Evolutionary conservation across 768 basidiomycete genomes (phyloP).

Genomic region (Suillus subaureus): DNA sequence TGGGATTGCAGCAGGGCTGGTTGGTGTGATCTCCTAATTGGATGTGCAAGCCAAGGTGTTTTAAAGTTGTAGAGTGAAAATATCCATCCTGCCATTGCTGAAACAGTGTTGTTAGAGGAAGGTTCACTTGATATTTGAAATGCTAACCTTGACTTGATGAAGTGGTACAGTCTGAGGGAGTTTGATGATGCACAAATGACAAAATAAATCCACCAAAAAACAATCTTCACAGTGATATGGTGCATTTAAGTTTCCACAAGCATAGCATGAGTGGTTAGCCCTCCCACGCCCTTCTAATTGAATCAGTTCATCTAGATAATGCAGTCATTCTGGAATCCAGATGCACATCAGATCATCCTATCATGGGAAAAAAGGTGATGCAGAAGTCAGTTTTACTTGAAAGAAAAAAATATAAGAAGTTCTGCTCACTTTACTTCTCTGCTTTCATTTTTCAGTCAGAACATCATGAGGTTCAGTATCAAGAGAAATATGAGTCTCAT

Average conservation of each 20-base stretch:
- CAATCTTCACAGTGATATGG: constrained; percentile 14
- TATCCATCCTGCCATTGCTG: constrained; percentile 22
- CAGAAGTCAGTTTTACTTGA: background rate
- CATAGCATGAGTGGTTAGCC: background rate
- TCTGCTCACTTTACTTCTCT: background rate
- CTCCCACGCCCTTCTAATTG: constrained; percentile 7
- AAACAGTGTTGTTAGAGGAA: background rate
- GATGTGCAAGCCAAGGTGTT: constrained; percentile 21
- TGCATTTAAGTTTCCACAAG: background rate
- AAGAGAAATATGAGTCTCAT: background rate
- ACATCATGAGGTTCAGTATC: background rate
- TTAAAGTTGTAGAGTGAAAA: constrained; percentile 17
- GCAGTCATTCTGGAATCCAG: background rate
- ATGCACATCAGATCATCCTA: background rate
- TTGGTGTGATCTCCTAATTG: constrained; percentile 23
- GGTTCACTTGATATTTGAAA: background rate
- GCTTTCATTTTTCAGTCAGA: background rate
- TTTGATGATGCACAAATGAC: constrained; percentile 3
- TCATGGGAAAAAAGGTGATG: background rate
- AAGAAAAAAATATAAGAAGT: background rate
- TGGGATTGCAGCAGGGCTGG: constrained; percentile 9
- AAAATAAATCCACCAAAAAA: constrained; percentile 12
- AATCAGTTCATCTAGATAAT: constrained; percentile 11
- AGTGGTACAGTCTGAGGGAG: constrained; percentile 16
- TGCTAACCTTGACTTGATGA: constrained; percentile 19